phyloP scores from a whole-genome alignment of 768 basidiomycete species.

The Collybia nuda region DNA sequence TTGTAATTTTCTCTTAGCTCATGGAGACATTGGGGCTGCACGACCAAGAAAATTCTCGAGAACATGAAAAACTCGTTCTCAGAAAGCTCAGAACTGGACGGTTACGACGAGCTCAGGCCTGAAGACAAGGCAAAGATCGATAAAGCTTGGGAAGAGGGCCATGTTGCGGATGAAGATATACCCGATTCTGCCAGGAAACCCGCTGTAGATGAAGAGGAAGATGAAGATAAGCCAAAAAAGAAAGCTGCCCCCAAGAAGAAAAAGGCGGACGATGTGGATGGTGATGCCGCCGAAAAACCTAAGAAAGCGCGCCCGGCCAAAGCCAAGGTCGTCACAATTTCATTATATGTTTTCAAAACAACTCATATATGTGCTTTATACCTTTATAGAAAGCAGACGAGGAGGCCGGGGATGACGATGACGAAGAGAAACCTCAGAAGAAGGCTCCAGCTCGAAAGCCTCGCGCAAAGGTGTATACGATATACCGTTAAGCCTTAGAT shows the following conservation, averaged over 20 bases:
- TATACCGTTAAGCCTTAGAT: background rate
- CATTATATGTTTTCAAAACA: background rate
- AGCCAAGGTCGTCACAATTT: constrained; percentile 7
- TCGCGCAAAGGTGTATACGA: constrained; percentile 24
- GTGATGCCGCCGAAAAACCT: constrained; percentile 16
- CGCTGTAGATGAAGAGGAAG: constrained; percentile 12
- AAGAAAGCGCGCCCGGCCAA: constrained; percentile 17
- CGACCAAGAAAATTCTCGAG: constrained; percentile 61
- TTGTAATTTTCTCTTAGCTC: constrained; percentile 35
- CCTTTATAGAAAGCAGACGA: constrained; percentile 22
- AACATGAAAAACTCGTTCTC: constrained; percentile 69
- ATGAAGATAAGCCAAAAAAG: constrained; percentile 32
- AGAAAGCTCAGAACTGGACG: constrained; percentile 73
- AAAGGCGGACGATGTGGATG: constrained; percentile 8
- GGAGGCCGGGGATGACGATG: constrained; percentile 36
- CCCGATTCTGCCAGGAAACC: constrained; percentile 70
- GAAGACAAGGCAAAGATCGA: constrained; percentile 72
- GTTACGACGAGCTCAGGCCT: constrained; percentile 69
- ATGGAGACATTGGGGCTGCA: constrained; percentile 94
- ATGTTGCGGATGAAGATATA: constrained; percentile 83
- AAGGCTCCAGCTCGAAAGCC: constrained; percentile 38
- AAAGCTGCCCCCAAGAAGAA: constrained; percentile 28
- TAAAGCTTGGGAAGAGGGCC: constrained; percentile 74
- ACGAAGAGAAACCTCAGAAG: constrained; percentile 54
- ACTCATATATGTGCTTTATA: background rate